These are phyloP conservation scores for Monosporozyma servazzii DNA, from an alignment of 805 yeast genomes.

Conservation along the genomic window DNA sequence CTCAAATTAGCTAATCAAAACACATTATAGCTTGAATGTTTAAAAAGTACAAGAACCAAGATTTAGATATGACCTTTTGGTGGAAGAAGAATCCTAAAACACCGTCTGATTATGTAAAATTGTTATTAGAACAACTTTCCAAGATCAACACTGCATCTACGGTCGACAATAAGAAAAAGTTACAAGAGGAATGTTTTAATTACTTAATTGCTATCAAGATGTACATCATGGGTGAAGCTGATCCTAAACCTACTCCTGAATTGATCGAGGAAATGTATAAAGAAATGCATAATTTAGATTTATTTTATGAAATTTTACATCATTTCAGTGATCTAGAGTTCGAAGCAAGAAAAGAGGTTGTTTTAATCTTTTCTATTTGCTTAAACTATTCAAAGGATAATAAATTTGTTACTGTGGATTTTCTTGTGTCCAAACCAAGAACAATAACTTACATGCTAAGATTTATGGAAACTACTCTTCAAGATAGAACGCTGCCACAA, in stretches of 20 bases:
- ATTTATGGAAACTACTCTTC: conserved; percentile 55
- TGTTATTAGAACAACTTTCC: conserved; percentile 61
- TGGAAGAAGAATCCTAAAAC: conserved; percentile 88
- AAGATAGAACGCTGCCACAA: conserved; percentile 15
- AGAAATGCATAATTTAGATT: conserved; percentile 66
- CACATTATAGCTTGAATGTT: conserved; percentile 11
- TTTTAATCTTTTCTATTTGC: conserved; percentile 60
- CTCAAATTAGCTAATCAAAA: background rate
- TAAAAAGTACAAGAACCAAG: conserved; percentile 25
- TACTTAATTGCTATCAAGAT: conserved; percentile 55
- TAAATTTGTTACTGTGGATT: conserved; percentile 81
- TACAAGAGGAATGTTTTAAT: conserved; percentile 66
- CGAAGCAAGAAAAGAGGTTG: conserved; percentile 81
- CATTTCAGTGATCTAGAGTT: conserved; percentile 67
- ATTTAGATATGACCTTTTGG: conserved; percentile 65
- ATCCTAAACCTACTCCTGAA: conserved; percentile 50
- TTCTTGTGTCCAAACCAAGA: conserved; percentile 57
- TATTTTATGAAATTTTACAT: conserved; percentile 50
- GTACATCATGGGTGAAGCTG: conserved; percentile 54
- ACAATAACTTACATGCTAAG: conserved; percentile 52
- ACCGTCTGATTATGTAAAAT: conserved; percentile 72
- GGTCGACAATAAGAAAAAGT: conserved; percentile 32
- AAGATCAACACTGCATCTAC: conserved; percentile 42
- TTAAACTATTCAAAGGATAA: conserved; percentile 69
- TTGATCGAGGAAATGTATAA: conserved; percentile 67